phyloP scores from a whole-genome alignment of 768 basidiomycete species.

The Mycena alexandri region DNA sequence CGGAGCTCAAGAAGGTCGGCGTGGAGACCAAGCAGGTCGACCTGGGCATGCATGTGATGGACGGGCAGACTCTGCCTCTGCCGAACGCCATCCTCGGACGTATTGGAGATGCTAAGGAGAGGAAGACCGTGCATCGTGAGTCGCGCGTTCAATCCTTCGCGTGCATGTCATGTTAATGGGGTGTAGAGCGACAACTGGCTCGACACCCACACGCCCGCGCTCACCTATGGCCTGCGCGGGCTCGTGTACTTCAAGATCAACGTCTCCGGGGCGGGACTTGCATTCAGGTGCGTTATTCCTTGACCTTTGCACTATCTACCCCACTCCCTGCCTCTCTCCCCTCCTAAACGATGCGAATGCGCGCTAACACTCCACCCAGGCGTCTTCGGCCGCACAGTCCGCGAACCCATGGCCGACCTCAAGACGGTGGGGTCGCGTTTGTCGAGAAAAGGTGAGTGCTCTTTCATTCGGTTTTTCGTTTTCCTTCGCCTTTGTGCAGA shows the following conservation, averaged over 20 bases:
- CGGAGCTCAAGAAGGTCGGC: conserved; percentile 80
- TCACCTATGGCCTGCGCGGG: conserved; percentile 93
- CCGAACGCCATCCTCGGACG: conserved; percentile 88
- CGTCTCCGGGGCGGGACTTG: conserved; percentile 85
- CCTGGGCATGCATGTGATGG: conserved; percentile 75
- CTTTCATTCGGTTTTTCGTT: too few relatives aligned
- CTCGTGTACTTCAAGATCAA: conserved; percentile 88
- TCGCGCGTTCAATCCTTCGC: too few relatives aligned
- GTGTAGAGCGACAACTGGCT: conserved; percentile 92
- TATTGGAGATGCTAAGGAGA: conserved; percentile 85
- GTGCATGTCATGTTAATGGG: too few relatives aligned
- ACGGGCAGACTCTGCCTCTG: conserved; percentile 79
- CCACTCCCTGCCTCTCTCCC: conserved; percentile 27
- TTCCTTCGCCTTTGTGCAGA: too few relatives aligned
- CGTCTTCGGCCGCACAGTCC: conserved; percentile 75
- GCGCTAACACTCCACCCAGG: conserved; percentile 62
- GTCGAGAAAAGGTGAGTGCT: conserved; percentile 24
- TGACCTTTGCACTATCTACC: conserved; percentile 45
- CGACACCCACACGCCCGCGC: conserved; percentile 80
- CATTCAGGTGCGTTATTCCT: conserved; percentile 94
- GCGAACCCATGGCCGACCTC: conserved; percentile 90
- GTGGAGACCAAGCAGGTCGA: conserved; percentile 81
- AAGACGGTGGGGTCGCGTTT: conserved; percentile 12
- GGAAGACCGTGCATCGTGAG: too few relatives aligned
- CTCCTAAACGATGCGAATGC: too few relatives aligned